These are phyloP conservation scores for Fusarium sp. DNA, from an alignment of 2,329 filamentous ascomycete species.

Conservation along the genomic window DNA sequence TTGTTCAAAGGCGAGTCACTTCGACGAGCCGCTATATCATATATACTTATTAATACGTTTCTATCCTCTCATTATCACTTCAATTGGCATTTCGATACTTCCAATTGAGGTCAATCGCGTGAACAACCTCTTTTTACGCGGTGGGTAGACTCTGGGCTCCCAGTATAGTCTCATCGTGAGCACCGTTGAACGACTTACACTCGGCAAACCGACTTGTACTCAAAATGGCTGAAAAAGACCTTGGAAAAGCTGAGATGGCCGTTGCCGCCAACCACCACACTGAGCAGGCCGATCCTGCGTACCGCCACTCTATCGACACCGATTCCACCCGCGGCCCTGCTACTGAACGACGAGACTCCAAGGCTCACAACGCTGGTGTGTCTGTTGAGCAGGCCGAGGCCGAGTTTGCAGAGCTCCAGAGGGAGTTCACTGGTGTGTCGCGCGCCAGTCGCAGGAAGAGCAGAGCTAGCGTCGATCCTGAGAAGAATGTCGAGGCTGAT, in stretches of 20 bases:
- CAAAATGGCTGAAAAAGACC: constrained; percentile 49
- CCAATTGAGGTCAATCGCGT: constrained; percentile 3
- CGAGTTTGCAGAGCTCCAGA: constrained; percentile 77
- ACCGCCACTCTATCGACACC: constrained; percentile 47
- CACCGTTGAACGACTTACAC: constrained; percentile 22
- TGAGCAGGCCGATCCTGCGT: constrained; percentile 44
- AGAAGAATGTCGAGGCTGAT: constrained; percentile 63
- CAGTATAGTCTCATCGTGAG: constrained; percentile 40
- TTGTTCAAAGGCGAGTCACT: constrained; percentile 21
- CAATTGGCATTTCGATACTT: neutral
- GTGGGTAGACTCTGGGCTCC: constrained; percentile 48
- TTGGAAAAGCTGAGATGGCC: constrained; percentile 50
- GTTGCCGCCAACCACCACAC: constrained; percentile 48
- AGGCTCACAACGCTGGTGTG: constrained; percentile 60
- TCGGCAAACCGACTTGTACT: neutral
- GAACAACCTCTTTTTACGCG: constrained; percentile 25
- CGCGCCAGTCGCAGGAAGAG: constrained; percentile 59
- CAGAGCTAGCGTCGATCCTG: constrained; percentile 62
- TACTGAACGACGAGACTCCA: constrained; percentile 31
- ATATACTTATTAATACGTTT: constrained; percentile 16
- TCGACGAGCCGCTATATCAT: constrained; percentile 11
- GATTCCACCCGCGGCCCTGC: constrained; percentile 48
- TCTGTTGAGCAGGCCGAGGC: constrained; percentile 76
- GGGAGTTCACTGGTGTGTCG: constrained; percentile 70
- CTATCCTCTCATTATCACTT: neutral